Conservation (phyloP, 768 basidiomycete species). For the Suillus alpinus region DNA sequence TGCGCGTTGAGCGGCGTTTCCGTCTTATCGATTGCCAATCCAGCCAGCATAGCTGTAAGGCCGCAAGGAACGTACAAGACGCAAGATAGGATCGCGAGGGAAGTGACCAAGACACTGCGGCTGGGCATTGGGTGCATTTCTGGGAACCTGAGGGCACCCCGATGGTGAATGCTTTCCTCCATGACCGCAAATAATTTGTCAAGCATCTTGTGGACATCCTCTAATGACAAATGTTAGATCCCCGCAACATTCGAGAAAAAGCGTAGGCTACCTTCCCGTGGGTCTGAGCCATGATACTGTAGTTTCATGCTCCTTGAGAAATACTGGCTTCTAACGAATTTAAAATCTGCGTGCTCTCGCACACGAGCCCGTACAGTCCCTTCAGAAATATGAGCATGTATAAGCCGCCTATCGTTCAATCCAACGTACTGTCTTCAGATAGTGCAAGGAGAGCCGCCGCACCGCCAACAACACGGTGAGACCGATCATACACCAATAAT, state of each 20-base stretch:
- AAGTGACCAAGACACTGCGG: neutral
- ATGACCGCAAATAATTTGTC: neutral
- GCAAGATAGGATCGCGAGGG: neutral
- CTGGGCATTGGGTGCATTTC: neutral
- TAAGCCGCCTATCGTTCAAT: neutral
- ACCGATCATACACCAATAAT: neutral
- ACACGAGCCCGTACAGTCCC: neutral
- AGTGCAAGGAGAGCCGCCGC: neutral
- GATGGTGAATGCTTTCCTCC: neutral
- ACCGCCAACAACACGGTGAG: neutral
- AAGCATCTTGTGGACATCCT: neutral
- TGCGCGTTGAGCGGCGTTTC: neutral
- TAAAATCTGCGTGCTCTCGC: neutral
- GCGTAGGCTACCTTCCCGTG: neutral
- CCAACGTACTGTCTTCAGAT: neutral
- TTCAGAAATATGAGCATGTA: neutral
- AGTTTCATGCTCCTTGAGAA: neutral
- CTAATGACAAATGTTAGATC: neutral
- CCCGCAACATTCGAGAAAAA: neutral
- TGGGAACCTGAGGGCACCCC: neutral
- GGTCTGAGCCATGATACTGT: neutral
- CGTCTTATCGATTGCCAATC: neutral
- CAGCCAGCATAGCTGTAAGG: neutral
- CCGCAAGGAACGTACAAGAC: neutral
- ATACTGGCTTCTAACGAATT: neutral